phyloP scores from a whole-genome alignment of 805 yeast species.

The Metschnikowia reukaufii region DNA sequence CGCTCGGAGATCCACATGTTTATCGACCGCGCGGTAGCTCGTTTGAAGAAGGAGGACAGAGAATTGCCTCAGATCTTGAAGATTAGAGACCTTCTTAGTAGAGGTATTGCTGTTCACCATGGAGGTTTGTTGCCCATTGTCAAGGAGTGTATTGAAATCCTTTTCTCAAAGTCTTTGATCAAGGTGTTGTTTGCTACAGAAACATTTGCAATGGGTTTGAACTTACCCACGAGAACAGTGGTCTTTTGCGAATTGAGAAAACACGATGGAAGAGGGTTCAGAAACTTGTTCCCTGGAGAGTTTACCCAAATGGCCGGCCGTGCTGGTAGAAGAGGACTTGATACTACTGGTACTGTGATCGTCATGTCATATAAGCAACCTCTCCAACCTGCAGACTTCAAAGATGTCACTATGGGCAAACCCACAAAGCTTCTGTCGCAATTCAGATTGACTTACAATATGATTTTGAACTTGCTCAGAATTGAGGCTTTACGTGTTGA shows the following conservation, averaged over 20 bases:
- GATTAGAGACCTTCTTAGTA: slow-evolving; percentile 73
- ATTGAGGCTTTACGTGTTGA: slow-evolving; percentile 96
- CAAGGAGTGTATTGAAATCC: slow-evolving; percentile 87
- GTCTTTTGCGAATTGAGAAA: slow-evolving; percentile 83
- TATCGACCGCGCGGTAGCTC: slow-evolving; percentile 81
- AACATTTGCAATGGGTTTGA: slow-evolving; percentile 98
- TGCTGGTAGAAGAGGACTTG: slow-evolving; percentile 97
- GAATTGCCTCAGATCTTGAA: slow-evolving; percentile 88
- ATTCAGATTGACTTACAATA: slow-evolving; percentile 90
- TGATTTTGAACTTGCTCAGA: slow-evolving; percentile 88
- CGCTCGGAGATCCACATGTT: slow-evolving; percentile 92
- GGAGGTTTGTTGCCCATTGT: slow-evolving; percentile 93
- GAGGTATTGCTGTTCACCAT: slow-evolving; percentile 96
- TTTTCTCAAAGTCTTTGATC: slow-evolving; percentile 82
- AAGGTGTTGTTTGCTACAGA: slow-evolving; percentile 96
- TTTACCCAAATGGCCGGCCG: slow-evolving; percentile 99
- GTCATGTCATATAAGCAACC: slow-evolving; percentile 81
- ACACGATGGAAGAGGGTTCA: slow-evolving; percentile 83
- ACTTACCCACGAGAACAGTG: slow-evolving; percentile 94
- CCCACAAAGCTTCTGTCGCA: slow-evolving; percentile 91
- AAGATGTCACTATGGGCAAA: slow-evolving; percentile 80
- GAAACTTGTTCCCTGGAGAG: slow-evolving; percentile 90
- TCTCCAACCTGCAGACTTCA: slow-evolving; percentile 55
- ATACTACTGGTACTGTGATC: slow-evolving; percentile 90
- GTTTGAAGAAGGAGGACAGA: slow-evolving; percentile 89